These are phyloP conservation scores for Aaosphaeria pasadenensis DNA, from an alignment of 2,329 filamentous ascomycete genomes.

Conservation along the genomic window DNA sequence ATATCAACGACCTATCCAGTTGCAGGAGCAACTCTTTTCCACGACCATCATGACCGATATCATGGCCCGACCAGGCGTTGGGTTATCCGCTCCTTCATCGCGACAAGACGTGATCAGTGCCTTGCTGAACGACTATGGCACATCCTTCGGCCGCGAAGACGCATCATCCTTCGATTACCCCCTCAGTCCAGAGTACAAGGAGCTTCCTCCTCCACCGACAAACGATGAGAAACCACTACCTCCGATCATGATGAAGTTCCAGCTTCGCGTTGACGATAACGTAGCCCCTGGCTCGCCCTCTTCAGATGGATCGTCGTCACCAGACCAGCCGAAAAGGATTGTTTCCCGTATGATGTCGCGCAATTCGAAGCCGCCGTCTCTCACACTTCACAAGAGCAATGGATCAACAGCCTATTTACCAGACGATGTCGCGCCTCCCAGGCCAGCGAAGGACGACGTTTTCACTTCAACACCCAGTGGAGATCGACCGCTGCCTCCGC, in stretches of 20 bases:
- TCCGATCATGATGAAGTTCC: conserved; percentile 30
- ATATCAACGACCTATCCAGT: no score
- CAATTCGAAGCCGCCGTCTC: conserved; percentile 31
- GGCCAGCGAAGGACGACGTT: conserved; percentile 3
- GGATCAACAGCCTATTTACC: conserved; percentile 35
- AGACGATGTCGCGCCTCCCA: conserved; percentile 11
- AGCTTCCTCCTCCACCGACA: conserved; percentile 29
- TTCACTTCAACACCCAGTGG: conserved; percentile 4
- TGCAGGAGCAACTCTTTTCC: no score
- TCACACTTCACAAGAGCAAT: conserved; percentile 34
- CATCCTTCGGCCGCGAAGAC: conserved; percentile 22
- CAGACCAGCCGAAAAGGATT: conserved; percentile 20
- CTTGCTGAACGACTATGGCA: conserved; percentile 37
- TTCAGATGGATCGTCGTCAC: conserved; percentile 12
- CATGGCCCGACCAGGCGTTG: conserved; percentile 19
- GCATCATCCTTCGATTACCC: conserved; percentile 19
- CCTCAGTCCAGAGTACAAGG: conserved; percentile 23
- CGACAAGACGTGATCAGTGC: conserved; percentile 39
- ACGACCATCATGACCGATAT: conserved; percentile 18
- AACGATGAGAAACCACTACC: conserved; percentile 24
- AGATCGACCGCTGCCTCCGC: conserved; percentile 29
- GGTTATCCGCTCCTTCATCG: conserved; percentile 22
- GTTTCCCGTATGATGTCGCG: conserved; percentile 32
- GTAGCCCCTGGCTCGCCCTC: conserved; percentile 13
- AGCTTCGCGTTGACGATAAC: conserved; percentile 24